A percentile compares a stretch with the other conserved stretches of the same genome.
Conservation (phyloP, 306 rosid genomes). For the Abrus pulchellus region DNA sequence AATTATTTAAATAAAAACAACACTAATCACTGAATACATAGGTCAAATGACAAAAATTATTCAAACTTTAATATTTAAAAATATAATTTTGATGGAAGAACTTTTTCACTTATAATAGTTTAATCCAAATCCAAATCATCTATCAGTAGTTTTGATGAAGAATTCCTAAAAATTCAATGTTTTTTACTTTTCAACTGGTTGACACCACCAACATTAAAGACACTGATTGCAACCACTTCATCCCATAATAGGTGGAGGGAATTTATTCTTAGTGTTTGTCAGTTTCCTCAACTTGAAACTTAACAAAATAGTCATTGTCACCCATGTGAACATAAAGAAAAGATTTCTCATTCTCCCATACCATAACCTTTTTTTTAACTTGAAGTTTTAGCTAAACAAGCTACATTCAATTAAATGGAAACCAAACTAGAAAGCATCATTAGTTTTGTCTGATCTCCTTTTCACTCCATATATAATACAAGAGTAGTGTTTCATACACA, state of each 20-base stretch:
- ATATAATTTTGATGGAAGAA: no score
- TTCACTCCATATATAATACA: not conserved
- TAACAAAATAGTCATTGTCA: conserved; percentile 23
- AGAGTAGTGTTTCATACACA: not conserved
- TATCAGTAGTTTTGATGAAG: not conserved
- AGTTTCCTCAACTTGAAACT: conserved; percentile 8
- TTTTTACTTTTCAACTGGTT: not conserved
- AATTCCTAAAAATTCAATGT: not conserved
- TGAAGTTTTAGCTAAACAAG: not conserved
- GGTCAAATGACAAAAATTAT: no score
- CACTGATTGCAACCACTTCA: conserved; percentile 17
- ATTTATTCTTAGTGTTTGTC: conserved; percentile 45
- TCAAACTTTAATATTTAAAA: no score
- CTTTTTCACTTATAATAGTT: no score
- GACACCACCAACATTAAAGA: conserved; percentile 21
- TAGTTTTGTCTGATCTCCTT: conserved; percentile 33
- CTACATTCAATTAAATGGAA: not conserved
- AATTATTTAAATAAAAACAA: no score
- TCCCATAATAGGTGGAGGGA: conserved; percentile 32
- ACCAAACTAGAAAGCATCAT: not conserved
- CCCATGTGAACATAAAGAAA: conserved; percentile 43
- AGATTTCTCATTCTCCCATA: not conserved
- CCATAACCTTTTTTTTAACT: not conserved
- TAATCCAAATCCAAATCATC: no score
- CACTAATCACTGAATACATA: no score